These are phyloP conservation scores for Phoma sp. DNA, from an alignment of 2,329 filamentous ascomycete species.

Conservation along the genomic window DNA sequence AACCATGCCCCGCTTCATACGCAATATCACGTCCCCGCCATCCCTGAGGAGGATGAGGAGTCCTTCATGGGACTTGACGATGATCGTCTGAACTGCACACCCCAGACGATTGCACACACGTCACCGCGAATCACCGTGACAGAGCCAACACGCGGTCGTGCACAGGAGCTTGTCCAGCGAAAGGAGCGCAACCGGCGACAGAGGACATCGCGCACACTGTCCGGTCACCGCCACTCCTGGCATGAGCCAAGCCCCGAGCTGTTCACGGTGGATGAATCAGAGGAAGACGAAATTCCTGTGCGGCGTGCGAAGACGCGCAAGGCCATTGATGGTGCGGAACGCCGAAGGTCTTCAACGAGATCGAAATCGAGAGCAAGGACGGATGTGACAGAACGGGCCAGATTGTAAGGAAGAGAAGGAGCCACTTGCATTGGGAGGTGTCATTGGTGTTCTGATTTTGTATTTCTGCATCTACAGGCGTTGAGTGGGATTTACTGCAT, in stretches of 20 bases:
- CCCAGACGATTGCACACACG: constrained; percentile 37
- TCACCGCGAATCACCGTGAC: constrained; percentile 35
- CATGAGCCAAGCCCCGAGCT: constrained; percentile 50
- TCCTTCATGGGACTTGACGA: constrained; percentile 48
- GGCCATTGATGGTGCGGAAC: constrained; percentile 44
- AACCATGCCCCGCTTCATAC: constrained; percentile 42
- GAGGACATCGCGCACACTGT: constrained; percentile 45
- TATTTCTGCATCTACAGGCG: constrained; percentile 31
- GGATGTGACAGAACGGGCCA: constrained; percentile 40
- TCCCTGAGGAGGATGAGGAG: constrained; percentile 44
- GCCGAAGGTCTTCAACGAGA: constrained; percentile 41
- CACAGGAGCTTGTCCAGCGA: constrained; percentile 43
- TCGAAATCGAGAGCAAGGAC: constrained; percentile 35
- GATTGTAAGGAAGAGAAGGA: constrained; percentile 22
- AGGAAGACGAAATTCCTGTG: constrained; percentile 41
- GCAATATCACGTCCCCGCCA: constrained; percentile 37
- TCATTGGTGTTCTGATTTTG: constrained; percentile 23
- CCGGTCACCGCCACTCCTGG: constrained; percentile 50
- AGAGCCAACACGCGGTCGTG: constrained; percentile 46
- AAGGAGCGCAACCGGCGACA: constrained; percentile 37
- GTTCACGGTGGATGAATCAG: constrained; percentile 51
- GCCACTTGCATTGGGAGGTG: constrained; percentile 38
- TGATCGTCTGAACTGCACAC: constrained; percentile 39
- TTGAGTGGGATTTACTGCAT: constrained; percentile 21
- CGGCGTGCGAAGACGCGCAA: constrained; percentile 38